phyloP scores from a whole-genome alignment of 805 yeast species.

The Metschnikowia santaceciliae region DNA sequence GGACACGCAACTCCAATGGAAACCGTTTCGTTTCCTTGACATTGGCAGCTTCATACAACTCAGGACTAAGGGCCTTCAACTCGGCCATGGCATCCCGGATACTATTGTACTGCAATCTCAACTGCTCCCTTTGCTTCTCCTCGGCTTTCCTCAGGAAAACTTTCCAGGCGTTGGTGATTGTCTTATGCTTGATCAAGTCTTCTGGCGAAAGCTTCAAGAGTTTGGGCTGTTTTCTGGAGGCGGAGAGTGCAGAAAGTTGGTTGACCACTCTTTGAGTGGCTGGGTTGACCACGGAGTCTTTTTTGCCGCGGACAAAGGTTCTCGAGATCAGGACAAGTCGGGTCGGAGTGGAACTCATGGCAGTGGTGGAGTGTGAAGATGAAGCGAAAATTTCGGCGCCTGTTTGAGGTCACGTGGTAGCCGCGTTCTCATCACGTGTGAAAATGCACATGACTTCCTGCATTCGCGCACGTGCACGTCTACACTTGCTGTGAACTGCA shows the following conservation, averaged over 20 bases:
- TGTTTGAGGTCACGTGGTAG: neutral
- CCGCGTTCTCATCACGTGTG: neutral
- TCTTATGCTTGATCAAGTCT: constrained; percentile 79
- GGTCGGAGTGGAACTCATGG: constrained; percentile 4
- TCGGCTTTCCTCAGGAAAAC: constrained; percentile 52
- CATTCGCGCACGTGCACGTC: neutral
- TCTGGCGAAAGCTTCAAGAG: constrained; percentile 70
- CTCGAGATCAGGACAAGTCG: constrained; percentile 2
- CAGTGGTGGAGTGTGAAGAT: neutral
- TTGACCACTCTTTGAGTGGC: constrained; percentile 43
- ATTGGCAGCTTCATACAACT: constrained; percentile 61
- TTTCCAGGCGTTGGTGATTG: constrained; percentile 82
- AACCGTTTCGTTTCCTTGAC: constrained; percentile 56
- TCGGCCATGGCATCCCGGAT: constrained; percentile 72
- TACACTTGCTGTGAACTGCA: neutral
- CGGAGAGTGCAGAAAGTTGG: constrained; percentile 79
- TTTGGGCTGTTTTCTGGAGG: constrained; percentile 84
- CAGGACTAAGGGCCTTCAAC: constrained; percentile 48
- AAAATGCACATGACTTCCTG: neutral
- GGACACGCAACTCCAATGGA: constrained; percentile 81
- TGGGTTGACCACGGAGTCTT: constrained; percentile 27
- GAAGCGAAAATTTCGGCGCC: constrained; percentile 5
- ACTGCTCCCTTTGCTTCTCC: constrained; percentile 33
- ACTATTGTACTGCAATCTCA: constrained; percentile 59
- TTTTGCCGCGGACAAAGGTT: constrained; percentile 30